These are phyloP conservation scores for Picochlorum costavermella DNA, from an alignment of 139 green algal species.

Conservation along the genomic window DNA sequence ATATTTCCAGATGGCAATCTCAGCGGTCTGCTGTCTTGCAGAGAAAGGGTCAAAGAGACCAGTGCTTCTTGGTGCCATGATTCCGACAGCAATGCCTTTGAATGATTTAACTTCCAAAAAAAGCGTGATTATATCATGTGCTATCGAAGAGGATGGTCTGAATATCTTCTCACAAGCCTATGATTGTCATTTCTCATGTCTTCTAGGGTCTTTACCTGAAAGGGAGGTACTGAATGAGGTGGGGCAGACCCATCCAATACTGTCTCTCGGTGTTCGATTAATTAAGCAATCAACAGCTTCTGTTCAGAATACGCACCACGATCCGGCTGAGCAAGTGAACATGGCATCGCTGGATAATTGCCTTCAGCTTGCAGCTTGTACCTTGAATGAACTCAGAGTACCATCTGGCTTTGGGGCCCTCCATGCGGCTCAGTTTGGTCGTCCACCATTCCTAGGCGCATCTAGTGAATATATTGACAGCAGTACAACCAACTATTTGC, in stretches of 20 bases:
- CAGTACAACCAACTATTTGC: slow-evolving; percentile 10
- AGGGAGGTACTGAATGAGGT: neutral
- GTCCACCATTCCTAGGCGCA: slow-evolving; percentile 1
- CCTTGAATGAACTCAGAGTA: slow-evolving; percentile 13
- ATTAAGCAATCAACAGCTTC: neutral
- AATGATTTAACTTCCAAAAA: neutral
- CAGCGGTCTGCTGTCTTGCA: slow-evolving; percentile 10
- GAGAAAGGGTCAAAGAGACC: neutral
- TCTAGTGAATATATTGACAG: slow-evolving; percentile 2
- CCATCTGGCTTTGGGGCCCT: slow-evolving; percentile 7
- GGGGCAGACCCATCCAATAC: neutral
- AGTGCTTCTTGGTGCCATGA: slow-evolving; percentile 10
- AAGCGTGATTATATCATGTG: neutral
- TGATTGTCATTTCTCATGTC: too few species aligned
- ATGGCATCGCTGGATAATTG: slow-evolving; percentile 45
- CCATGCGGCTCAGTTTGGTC: neutral
- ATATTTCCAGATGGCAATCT: slow-evolving; percentile 54
- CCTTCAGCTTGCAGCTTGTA: slow-evolving; percentile 47
- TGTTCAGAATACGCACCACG: neutral
- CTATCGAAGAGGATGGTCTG: neutral
- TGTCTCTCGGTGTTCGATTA: neutral
- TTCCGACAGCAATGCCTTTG: slow-evolving; percentile 21
- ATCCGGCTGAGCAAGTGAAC: slow-evolving; percentile 23
- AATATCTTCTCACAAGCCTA: neutral
- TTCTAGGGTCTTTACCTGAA: neutral